Percentiles rank a stretch among this genome's conserved stretches.
phyloP scores from a whole-genome alignment of 148 eudicot species.

The Vaccinium macrocarpon region DNA sequence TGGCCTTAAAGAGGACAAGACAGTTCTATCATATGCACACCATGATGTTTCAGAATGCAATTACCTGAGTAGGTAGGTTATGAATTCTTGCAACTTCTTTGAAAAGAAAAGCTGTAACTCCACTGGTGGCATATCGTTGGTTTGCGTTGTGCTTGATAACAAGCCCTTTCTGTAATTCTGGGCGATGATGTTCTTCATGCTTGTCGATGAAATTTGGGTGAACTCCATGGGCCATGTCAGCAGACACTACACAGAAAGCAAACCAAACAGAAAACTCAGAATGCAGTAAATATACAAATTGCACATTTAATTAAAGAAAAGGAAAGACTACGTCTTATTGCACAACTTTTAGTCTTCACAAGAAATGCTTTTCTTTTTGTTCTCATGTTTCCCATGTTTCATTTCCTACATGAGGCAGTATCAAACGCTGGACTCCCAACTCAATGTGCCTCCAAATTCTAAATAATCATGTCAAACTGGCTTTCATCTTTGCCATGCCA shows the following conservation, averaged over 20 bases:
- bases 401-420: not conserved
- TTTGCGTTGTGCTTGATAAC: slow-evolving; percentile 97
- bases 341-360: not conserved
- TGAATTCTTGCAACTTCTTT: slow-evolving; percentile 85
- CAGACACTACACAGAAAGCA: slow-evolving; percentile 55
- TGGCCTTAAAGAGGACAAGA: not conserved
- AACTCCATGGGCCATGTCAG: slow-evolving; percentile 99
- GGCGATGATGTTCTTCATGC: slow-evolving; percentile 95
- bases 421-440: not conserved
- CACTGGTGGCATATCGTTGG: slow-evolving; percentile 97
- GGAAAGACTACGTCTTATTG: not conserved
- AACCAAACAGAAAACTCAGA: slow-evolving; percentile 5
- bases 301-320: not conserved
- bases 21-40: not conserved
- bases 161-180: slow-evolving; percentile 85
- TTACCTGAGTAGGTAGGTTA: slow-evolving; percentile 90
- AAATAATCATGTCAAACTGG: not conserved
- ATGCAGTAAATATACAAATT: not conserved
- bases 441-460: not conserved
- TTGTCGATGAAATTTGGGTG: slow-evolving; percentile 89
- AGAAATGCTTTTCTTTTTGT: not conserved
- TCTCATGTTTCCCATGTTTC: not conserved
- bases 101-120: slow-evolving; percentile 84
- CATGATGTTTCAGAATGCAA: slow-evolving; percentile 33
- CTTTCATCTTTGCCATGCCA: not conserved